These are phyloP conservation scores for Cokeromyces recurvatus DNA, from an alignment of 371 early-diverging fungal species.

Conservation along the genomic window DNA sequence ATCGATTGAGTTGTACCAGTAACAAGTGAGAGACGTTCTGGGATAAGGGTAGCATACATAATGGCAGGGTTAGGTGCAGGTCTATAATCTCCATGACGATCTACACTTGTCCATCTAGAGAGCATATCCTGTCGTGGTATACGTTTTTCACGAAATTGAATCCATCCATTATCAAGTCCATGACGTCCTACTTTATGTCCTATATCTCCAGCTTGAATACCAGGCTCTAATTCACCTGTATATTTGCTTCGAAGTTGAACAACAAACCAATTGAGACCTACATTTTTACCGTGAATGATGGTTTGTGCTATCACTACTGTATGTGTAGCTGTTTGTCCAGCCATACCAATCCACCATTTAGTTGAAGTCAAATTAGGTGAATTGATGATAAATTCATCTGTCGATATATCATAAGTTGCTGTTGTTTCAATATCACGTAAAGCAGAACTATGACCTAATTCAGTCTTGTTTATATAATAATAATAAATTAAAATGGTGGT, in stretches of 20 bases:
- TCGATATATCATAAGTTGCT: constrained; percentile 72
- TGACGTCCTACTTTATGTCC: constrained; percentile 77
- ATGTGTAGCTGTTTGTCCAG: constrained; percentile 77
- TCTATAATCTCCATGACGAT: constrained; percentile 54
- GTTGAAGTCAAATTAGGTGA: constrained; percentile 82
- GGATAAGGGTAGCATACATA: constrained; percentile 64
- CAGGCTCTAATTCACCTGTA: constrained; percentile 70
- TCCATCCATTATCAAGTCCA: constrained; percentile 92
- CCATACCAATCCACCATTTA: constrained; percentile 95
- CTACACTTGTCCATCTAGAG: constrained; percentile 62
- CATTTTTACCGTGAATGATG: constrained; percentile 55
- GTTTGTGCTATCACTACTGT: constrained; percentile 63
- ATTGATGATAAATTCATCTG: constrained; percentile 80
- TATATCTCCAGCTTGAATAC: constrained; percentile 82
- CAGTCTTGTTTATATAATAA: too few relatives aligned
- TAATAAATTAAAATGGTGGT: too few relatives aligned
- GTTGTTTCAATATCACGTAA: constrained; percentile 86
- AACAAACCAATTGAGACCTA: constrained; percentile 81
- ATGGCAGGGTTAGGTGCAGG: constrained; percentile 56
- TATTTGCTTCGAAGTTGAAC: constrained; percentile 77
- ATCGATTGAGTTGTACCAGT: constrained; percentile 31
- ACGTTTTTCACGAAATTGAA: constrained; percentile 84
- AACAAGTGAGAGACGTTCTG: constrained; percentile 55
- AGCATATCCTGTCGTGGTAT: constrained; percentile 85
- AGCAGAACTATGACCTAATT: constrained; percentile 78